These are phyloP conservation scores for Alloteropsis angusta DNA, from an alignment of 202 grass and related monocot species.

Conservation along the genomic window DNA sequence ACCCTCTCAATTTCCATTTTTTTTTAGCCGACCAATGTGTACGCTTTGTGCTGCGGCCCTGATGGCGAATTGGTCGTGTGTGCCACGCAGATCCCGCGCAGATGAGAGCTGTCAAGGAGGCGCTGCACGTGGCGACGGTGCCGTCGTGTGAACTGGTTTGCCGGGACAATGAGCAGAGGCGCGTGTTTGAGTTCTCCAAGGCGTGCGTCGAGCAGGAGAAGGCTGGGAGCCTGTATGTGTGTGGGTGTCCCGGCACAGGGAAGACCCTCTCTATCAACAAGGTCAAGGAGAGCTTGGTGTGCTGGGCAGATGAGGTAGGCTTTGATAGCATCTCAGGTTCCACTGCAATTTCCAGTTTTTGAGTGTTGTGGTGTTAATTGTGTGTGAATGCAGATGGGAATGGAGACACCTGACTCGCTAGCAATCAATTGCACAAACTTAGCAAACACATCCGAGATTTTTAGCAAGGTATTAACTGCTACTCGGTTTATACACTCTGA, in stretches of 20 bases:
- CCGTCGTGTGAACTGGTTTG: slow-evolving; percentile 53
- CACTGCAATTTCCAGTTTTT: neutral
- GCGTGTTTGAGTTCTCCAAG: slow-evolving; percentile 69
- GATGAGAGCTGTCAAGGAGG: slow-evolving; percentile 76
- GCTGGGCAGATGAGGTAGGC: slow-evolving; percentile 63
- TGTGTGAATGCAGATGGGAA: slow-evolving; percentile 34
- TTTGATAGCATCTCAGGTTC: neutral
- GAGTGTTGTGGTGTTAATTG: slow-evolving; percentile 5
- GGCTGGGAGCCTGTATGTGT: slow-evolving; percentile 71
- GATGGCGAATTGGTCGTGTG: neutral
- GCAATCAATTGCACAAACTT: slow-evolving; percentile 85
- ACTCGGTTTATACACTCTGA: neutral
- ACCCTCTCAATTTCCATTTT: slow-evolving; percentile 11
- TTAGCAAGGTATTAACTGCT: slow-evolving; percentile 54
- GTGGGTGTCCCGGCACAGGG: slow-evolving; percentile 81
- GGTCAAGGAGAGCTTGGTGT: slow-evolving; percentile 41
- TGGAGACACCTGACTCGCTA: slow-evolving; percentile 54
- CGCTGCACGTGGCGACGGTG: slow-evolving; percentile 58
- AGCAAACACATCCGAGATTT: slow-evolving; percentile 65
- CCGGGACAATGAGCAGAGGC: slow-evolving; percentile 64
- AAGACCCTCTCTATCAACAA: slow-evolving; percentile 79
- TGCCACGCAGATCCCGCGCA: slow-evolving; percentile 49
- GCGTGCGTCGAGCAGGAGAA: slow-evolving; percentile 43
- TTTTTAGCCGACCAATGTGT: neutral
- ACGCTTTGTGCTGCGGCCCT: neutral